Evolutionary conservation across 257 asterid genomes (phyloP).

Genomic region (Mentha longifolia): DNA sequence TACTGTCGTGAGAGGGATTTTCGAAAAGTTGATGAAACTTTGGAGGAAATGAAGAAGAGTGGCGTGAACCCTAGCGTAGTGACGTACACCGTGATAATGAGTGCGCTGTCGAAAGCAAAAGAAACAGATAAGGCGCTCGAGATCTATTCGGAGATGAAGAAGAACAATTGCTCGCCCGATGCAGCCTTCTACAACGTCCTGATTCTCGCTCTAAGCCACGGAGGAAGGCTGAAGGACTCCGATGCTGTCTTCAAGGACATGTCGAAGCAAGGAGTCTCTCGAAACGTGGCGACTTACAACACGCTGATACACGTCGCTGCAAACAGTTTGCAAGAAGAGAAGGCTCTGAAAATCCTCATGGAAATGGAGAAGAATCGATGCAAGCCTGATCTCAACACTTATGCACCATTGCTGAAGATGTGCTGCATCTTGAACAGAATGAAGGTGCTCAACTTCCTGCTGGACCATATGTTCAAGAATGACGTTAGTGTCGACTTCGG

Average conservation of each 20-base stretch:
- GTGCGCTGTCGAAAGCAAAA: conserved; percentile 67
- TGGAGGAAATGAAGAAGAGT: conserved; percentile 64
- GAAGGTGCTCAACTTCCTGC: conserved; percentile 79
- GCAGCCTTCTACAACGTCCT: conserved; percentile 59
- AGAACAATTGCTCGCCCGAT: conserved; percentile 61
- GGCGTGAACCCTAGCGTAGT: conserved; percentile 60
- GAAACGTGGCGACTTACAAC: conserved; percentile 56
- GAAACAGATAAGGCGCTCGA: conserved; percentile 68
- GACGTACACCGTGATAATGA: conserved; percentile 65
- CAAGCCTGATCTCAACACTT: conserved; percentile 73
- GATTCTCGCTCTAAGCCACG: conserved; percentile 54
- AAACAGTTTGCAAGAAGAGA: conserved; percentile 65
- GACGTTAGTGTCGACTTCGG: conserved; percentile 73
- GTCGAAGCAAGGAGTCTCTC: conserved; percentile 71
- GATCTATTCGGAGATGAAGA: conserved; percentile 73
- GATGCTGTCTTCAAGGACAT: conserved; percentile 75
- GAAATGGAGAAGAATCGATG: conserved; percentile 66
- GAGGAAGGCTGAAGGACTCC: conserved; percentile 78
- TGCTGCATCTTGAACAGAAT: conserved; percentile 76
- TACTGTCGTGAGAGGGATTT: conserved; percentile 78
- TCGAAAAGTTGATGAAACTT: conserved; percentile 60
- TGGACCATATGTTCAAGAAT: conserved; percentile 79
- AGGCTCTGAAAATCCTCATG: conserved; percentile 59
- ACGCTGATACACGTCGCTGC: conserved; percentile 59
- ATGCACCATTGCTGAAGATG: conserved; percentile 80